phyloP scores from a whole-genome alignment of 805 yeast genomes.

The Hanseniaspora vineae region DNA sequence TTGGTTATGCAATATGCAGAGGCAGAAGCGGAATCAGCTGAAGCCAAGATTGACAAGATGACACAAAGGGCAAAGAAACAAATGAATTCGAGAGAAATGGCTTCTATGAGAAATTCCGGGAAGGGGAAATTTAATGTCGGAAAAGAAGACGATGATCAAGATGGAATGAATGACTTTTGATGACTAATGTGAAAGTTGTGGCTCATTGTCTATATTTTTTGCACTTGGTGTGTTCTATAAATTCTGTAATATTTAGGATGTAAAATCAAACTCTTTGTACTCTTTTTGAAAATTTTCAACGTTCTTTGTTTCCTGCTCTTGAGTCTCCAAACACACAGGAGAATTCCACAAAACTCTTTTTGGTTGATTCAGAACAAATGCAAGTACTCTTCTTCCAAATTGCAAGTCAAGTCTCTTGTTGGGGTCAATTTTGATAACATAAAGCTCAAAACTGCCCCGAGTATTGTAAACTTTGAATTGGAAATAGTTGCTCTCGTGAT shows the following conservation, averaged over 20 bases:
- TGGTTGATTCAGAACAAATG: slow-evolving; percentile 45
- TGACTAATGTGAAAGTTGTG: too few relatives aligned
- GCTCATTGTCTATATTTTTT: too few relatives aligned
- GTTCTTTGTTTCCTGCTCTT: slow-evolving; percentile 49
- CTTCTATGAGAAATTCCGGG: slow-evolving; percentile 57
- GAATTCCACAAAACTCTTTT: slow-evolving; percentile 65
- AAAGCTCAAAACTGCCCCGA: slow-evolving; percentile 19
- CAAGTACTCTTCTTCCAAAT: slow-evolving; percentile 71
- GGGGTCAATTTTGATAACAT: slow-evolving; percentile 19
- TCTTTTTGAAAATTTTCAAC: slow-evolving; percentile 47
- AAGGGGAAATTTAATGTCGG: slow-evolving; percentile 58
- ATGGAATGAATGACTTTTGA: slow-evolving; percentile 15
- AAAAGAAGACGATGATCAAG: slow-evolving; percentile 37
- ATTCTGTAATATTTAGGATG: slow-evolving; percentile 8
- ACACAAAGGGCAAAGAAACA: slow-evolving; percentile 74
- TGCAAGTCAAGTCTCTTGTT: slow-evolving; percentile 52
- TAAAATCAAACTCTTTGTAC: slow-evolving; percentile 44
- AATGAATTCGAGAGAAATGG: slow-evolving; percentile 61
- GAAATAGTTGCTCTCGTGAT: slow-evolving; percentile 20
- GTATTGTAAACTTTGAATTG: slow-evolving; percentile 26
- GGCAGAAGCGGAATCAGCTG: slow-evolving; percentile 68
- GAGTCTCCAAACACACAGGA: slow-evolving; percentile 43
- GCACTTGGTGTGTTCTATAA: not conserved
- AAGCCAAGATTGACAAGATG: slow-evolving; percentile 84
- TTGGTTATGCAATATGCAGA: slow-evolving; percentile 89